Percentiles rank a stretch among this genome's conserved stretches.
These are phyloP conservation scores for Cryptococcus deneoformans DNA, from an alignment of 1,284 basidiomycete genomes.

Conservation along the genomic window DNA sequence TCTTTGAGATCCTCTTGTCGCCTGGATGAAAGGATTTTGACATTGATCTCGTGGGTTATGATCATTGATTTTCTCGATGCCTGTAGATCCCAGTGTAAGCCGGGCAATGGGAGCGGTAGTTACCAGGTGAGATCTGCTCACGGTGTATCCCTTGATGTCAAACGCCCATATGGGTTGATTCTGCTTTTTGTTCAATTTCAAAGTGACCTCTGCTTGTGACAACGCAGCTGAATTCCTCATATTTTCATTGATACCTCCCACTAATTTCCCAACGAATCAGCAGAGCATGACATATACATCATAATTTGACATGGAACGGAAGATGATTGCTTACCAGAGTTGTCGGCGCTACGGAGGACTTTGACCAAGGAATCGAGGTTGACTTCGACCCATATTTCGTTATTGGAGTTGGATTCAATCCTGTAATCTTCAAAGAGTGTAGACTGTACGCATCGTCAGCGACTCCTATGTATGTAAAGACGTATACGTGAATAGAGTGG, in stretches of 20 bases:
- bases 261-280: neutral
- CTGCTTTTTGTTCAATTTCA: constrained; percentile 60
- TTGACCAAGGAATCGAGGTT: constrained; percentile 65
- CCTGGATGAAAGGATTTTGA: constrained; percentile 65
- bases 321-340: constrained; percentile 25
- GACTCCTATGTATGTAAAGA: neutral
- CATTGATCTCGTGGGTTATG: constrained; percentile 49
- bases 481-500: too few relatives aligned
- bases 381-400: constrained; percentile 73
- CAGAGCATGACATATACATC: neutral
- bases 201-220: constrained; percentile 62
- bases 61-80: constrained; percentile 28
- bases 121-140: constrained; percentile 10
- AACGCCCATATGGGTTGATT: constrained; percentile 42
- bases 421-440: constrained; percentile 76
- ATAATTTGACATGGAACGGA: neutral
- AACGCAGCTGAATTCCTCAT: constrained; percentile 5
- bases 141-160: constrained; percentile 36
- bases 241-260: neutral
- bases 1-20: constrained; percentile 72
- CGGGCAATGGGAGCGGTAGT: neutral
- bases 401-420: constrained; percentile 76
- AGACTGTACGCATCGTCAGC: constrained; percentile 9
- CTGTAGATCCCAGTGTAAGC: constrained; percentile 7
- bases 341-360: constrained; percentile 57